A percentile compares a stretch with the other conserved stretches of the same genome.
Evolutionary conservation across 2,329 filamentous ascomycete species (phyloP).

Genomic region (Aureobasidium sp.): DNA sequence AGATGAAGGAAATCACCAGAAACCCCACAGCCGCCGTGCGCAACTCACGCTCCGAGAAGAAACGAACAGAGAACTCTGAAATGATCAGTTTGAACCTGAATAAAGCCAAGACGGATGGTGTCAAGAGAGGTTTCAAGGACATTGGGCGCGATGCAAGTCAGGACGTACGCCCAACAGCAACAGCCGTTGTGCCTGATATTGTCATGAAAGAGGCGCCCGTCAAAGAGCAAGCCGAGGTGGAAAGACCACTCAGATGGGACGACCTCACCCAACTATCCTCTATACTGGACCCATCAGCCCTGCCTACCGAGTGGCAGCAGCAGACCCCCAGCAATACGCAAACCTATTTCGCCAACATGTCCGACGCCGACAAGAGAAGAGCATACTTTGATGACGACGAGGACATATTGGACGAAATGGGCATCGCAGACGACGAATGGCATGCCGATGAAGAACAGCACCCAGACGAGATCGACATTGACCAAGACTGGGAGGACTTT

Average conservation of each 20-base stretch:
- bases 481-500: slow-evolving; percentile 10
- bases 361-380: not conserved
- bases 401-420: slow-evolving; percentile 8
- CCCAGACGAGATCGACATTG: not conserved
- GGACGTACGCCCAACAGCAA: not conserved
- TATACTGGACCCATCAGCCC: not conserved
- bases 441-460: not conserved
- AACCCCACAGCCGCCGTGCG: slow-evolving; percentile 60
- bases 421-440: slow-evolving; percentile 13
- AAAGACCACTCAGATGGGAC: slow-evolving; percentile 16
- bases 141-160: slow-evolving; percentile 1
- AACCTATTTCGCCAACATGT: not conserved
- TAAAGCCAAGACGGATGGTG: not conserved
- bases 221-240: not conserved
- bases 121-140: slow-evolving; percentile 15
- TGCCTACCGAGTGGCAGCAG: slow-evolving; percentile 13
- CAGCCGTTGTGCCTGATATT: not conserved
- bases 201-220: not conserved
- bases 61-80: slow-evolving; percentile 16
- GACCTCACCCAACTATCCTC: slow-evolving; percentile 14
- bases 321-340: not conserved
- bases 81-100: slow-evolving; percentile 17
- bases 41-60: slow-evolving; percentile 56
- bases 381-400: slow-evolving; percentile 10
- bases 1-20: slow-evolving; percentile 78